A percentile compares a stretch with the other conserved stretches of the same genome.
These are phyloP conservation scores for Xylaria sp. DNA, from an alignment of 2,329 filamentous ascomycete genomes.

Conservation along the genomic window DNA sequence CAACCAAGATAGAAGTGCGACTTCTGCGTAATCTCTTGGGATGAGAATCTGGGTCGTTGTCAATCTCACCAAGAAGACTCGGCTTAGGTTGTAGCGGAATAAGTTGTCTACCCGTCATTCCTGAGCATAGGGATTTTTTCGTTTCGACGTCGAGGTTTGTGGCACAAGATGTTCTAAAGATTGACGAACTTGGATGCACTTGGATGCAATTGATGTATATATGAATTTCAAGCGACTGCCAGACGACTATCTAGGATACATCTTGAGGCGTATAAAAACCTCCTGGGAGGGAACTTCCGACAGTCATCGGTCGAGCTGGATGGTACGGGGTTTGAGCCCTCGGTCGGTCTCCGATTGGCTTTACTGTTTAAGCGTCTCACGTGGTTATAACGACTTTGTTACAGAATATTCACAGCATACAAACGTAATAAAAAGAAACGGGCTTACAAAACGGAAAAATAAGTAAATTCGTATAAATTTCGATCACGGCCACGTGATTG, in stretches of 20 bases:
- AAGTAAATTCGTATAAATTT: too few relatives aligned
- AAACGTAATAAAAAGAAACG: neutral
- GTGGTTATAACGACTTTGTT: constrained; percentile 5
- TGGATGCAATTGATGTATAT: neutral
- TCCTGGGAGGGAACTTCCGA: neutral
- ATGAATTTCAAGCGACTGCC: neutral
- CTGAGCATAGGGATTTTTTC: neutral
- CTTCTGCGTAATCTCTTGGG: neutral
- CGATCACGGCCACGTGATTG: too few relatives aligned
- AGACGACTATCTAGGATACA: neutral
- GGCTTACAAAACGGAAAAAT: too few relatives aligned
- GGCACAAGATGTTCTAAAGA: neutral
- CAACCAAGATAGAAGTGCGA: constrained; percentile 18
- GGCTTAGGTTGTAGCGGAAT: constrained; percentile 26
- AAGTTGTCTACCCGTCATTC: constrained; percentile 21
- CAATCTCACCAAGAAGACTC: neutral
- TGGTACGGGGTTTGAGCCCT: neutral
- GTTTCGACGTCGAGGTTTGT: neutral
- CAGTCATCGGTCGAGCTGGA: constrained; percentile 5
- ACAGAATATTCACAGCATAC: constrained; percentile 14
- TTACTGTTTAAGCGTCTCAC: neutral
- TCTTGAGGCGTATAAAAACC: neutral
- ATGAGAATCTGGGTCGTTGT: neutral
- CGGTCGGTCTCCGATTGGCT: constrained; percentile 6
- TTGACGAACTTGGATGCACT: neutral